A percentile compares a stretch with the other conserved stretches of the same genome.
Evolutionary conservation across 352 stramenopile genomes (phyloP).

Genomic region (Phytophthora sp.): DNA sequence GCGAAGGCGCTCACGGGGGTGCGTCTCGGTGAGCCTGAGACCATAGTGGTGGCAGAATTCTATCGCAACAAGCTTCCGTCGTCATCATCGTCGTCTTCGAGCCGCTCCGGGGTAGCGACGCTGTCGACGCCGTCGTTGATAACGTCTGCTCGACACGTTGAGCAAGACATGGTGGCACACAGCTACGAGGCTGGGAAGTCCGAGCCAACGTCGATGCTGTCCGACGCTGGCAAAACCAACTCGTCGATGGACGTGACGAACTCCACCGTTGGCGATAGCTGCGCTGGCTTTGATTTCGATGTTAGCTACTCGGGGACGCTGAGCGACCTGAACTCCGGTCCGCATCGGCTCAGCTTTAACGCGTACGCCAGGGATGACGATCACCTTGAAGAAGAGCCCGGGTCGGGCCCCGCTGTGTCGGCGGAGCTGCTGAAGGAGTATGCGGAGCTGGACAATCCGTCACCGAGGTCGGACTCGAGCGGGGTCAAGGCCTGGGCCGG

Average conservation of each 20-base stretch:
- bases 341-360: constrained; percentile 7
- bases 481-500: constrained; percentile 5
- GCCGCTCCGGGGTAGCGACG: background rate
- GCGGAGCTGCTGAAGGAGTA: constrained; percentile 22
- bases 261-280: constrained; percentile 23
- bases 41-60: constrained; percentile 32
- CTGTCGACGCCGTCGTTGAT: constrained; percentile 10
- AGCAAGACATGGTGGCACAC: background rate
- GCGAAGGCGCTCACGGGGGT: constrained; percentile 33
- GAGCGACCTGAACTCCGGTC: constrained; percentile 26
- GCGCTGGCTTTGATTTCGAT: constrained; percentile 23
- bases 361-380: constrained; percentile 2
- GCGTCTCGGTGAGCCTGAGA: constrained; percentile 25
- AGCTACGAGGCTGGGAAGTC: background rate
- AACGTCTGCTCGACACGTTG: constrained; percentile 4
- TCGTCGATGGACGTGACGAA: constrained; percentile 24
- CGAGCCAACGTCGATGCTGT: constrained; percentile 11
- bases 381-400: constrained; percentile 22
- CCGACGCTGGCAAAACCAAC: constrained; percentile 2
- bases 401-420: constrained; percentile 1
- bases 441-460: constrained; percentile 5
- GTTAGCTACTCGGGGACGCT: constrained; percentile 23
- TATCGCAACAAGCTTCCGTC: constrained; percentile 15
- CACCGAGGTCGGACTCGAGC: constrained; percentile 1
- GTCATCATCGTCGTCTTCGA: constrained; percentile 1